Evolutionary conservation across 495 filamentous ascomycete species (phyloP), one percentile per base, ranked within the genome.

Genomic region (Articulospora tetracladia): DNA sequence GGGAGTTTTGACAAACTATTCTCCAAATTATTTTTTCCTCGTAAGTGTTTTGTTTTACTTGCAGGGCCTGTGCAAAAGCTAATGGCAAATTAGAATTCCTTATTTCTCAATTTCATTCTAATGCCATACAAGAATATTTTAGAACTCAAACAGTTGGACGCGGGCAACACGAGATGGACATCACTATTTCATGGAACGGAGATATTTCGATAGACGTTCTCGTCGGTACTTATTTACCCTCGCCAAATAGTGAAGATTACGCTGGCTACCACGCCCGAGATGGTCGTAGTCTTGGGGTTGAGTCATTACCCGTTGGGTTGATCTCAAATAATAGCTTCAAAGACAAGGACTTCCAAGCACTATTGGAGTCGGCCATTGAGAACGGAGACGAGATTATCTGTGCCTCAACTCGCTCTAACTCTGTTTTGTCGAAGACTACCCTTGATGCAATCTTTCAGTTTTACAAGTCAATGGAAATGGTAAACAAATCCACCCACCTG

Each of bases 291-390:
- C n/a, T 60, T 8, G 52, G 57, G 19, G 52, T 64, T 11, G 61
- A 52, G 22, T 64, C 61, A 24, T 50, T 64, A 19, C 61, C 57
- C 7, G 34, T 64, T 47, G 61, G 57, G 7, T 13, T 64, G 19
- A n/a, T 25, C 55, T 26, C 41, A 50, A 23, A 17, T 19, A 23
- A 19, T 20, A 2, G 30, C 30, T 32, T 32, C 30, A 6, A 4
- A 6, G 30, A 32, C 4, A 32, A 32, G 30, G 30, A 32, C 13
- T 32, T 32, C 30, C 30, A 6, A 4, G 13, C 4, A 6, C 6
- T 6, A 13, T 13, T 32, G 13, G 13, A 32, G 30, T 32, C 30
- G 6, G 4, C 30, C 4, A 32, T 32, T 13, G 30, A 32, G 13
- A 32, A 4, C 13, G 6, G 13, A 32, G 30, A 32, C 3, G 10